These are phyloP conservation scores for Paecilomyces dactylethromorphus DNA, from an alignment of 2,329 filamentous ascomycete genomes.

Conservation along the genomic window DNA sequence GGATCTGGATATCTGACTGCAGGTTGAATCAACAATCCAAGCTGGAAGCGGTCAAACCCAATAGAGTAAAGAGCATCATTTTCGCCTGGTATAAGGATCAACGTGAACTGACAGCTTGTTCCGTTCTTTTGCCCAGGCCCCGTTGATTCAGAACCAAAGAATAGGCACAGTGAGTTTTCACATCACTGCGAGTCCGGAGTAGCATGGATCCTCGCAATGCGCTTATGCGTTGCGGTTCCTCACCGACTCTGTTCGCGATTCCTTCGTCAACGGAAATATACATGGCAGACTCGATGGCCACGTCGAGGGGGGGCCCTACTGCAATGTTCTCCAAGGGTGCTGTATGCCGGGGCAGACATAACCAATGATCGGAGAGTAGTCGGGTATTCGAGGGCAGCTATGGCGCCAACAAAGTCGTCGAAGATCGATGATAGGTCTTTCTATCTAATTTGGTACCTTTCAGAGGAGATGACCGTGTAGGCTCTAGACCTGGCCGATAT, in stretches of 20 bases:
- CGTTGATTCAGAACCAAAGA: neutral
- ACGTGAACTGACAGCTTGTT: neutral
- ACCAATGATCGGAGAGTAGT: neutral
- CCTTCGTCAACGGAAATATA: neutral
- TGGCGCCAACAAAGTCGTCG: conserved; percentile 1
- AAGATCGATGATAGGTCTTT: neutral
- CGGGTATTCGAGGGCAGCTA: neutral
- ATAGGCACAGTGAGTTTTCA: neutral
- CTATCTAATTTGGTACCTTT: neutral
- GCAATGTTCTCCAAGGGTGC: neutral
- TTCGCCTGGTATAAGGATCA: neutral
- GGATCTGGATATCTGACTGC: conserved; percentile 1
- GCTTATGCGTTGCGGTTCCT: neutral
- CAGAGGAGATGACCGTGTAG: neutral
- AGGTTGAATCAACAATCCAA: neutral
- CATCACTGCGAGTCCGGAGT: neutral
- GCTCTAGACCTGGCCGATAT: neutral
- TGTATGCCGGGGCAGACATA: neutral
- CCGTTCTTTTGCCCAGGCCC: neutral
- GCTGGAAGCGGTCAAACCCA: neutral
- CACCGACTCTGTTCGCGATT: neutral
- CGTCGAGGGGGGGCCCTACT: neutral
- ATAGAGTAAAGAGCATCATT: neutral
- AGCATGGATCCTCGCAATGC: neutral
- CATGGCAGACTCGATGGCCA: neutral